These are phyloP conservation scores for Anisodus tanguticus DNA, from an alignment of 257 asterid species.

Conservation along the genomic window DNA sequence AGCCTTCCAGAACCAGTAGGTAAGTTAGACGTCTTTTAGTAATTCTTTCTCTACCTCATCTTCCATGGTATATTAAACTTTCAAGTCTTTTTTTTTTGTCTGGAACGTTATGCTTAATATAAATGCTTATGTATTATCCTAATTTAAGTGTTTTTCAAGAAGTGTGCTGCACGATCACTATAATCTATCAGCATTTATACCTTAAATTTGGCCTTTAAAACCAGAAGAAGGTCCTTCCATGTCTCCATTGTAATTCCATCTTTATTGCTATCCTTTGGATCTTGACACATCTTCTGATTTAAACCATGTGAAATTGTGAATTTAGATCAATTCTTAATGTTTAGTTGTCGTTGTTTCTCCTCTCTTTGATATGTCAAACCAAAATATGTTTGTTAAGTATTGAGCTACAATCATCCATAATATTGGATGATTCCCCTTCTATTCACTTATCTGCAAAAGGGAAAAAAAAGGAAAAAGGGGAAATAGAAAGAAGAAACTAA, in stretches of 20 bases:
- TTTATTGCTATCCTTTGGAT: not conserved
- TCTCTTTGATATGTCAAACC: not conserved
- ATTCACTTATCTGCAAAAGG: not conserved
- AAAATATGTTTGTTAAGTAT: not conserved
- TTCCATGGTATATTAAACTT: not conserved
- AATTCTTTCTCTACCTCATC: not conserved
- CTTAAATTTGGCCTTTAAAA: not conserved
- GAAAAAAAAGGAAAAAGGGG: not conserved
- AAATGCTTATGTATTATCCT: not conserved
- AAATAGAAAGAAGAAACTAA: not conserved
- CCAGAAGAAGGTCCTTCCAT: not conserved
- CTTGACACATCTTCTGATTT: not conserved
- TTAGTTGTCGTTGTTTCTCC: not conserved
- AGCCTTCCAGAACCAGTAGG: constrained; percentile 82
- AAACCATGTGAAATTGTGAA: not conserved
- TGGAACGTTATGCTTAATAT: not conserved
- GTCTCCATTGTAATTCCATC: not conserved
- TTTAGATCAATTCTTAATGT: not conserved
- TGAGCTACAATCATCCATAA: not conserved
- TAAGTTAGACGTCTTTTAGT: constrained; percentile 40
- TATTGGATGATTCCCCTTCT: not conserved
- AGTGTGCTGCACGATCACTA: not conserved
- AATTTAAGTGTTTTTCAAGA: not conserved
- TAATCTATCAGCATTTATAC: not conserved
- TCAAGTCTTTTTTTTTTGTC: not conserved